phyloP scores from a whole-genome alignment of 2,329 filamentous ascomycete species.

The Stachybotrys chlorohalonatus region DNA sequence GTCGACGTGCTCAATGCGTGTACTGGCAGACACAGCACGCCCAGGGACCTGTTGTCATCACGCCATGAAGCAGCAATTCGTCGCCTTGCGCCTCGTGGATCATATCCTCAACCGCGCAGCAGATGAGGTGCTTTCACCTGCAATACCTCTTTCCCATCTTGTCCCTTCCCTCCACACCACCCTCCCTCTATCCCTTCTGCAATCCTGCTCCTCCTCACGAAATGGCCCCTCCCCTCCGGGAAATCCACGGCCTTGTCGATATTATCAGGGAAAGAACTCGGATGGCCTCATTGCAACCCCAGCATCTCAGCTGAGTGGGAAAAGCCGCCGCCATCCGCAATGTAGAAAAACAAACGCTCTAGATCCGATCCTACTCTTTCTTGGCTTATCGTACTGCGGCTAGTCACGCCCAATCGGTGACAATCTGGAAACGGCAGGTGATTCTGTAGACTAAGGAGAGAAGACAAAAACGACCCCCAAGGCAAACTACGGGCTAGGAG shows the following conservation, averaged over 20 bases:
- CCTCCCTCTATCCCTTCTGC: neutral
- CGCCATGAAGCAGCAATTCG: neutral
- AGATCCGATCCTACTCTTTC: neutral
- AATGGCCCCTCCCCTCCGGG: no score
- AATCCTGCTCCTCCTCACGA: no score
- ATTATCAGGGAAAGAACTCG: neutral
- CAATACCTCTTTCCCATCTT: no score
- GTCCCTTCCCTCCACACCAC: neutral
- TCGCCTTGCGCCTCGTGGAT: neutral
- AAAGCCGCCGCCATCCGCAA: no score
- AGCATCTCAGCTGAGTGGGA: neutral
- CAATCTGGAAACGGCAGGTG: neutral
- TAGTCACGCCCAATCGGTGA: neutral
- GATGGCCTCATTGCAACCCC: neutral
- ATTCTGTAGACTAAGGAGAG: no score
- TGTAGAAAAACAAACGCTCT: neutral
- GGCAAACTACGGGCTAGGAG: no score
- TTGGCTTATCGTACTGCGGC: neutral
- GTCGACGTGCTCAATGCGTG: neutral
- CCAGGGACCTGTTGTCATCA: neutral
- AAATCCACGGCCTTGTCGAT: neutral
- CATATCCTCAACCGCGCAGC: neutral
- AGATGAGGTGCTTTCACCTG: neutral
- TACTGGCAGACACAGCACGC: neutral
- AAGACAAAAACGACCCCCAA: no score